Conservation (phyloP, 495 filamentous ascomycete genomes). For the Cercophora sp. region DNA sequence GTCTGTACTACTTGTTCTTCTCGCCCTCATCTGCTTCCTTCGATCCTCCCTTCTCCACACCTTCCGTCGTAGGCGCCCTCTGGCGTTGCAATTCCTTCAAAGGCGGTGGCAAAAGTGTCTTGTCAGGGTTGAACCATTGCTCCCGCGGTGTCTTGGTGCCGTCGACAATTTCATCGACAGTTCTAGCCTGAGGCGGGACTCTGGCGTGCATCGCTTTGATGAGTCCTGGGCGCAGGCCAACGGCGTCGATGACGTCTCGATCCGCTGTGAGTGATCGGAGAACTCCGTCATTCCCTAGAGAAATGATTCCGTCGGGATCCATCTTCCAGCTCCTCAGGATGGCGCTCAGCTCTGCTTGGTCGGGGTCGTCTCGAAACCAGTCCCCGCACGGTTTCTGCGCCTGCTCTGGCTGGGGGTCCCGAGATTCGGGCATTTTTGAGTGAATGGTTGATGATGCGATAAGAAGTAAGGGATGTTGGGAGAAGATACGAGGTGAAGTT, state of each 20-base stretch:
- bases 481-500: too few relatives aligned
- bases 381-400: too few relatives aligned
- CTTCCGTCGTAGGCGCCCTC: too few relatives aligned
- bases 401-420: too few relatives aligned
- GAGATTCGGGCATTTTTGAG: too few relatives aligned
- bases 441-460: too few relatives aligned
- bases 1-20: too few relatives aligned
- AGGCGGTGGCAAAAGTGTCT: background rate
- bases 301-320: background rate
- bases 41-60: too few relatives aligned
- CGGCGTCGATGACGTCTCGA: constrained; percentile 1
- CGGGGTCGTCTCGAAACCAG: background rate
- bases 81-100: too few relatives aligned
- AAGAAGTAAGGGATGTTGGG: too few relatives aligned
- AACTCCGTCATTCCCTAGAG: background rate
- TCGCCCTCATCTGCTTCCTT: too few relatives aligned
- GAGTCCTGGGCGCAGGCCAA: background rate
- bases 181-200: background rate
- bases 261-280: background rate
- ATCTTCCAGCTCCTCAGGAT: background rate
- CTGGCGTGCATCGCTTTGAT: background rate
- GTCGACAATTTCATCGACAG: background rate
- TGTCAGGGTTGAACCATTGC: background rate
- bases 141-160: background rate
- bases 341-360: background rate